Percentiles rank a stretch among this genome's conserved stretches.
These are phyloP conservation scores for Carex scoparia DNA, from an alignment of 176 grass and related monocot genomes.

Conservation along the genomic window DNA sequence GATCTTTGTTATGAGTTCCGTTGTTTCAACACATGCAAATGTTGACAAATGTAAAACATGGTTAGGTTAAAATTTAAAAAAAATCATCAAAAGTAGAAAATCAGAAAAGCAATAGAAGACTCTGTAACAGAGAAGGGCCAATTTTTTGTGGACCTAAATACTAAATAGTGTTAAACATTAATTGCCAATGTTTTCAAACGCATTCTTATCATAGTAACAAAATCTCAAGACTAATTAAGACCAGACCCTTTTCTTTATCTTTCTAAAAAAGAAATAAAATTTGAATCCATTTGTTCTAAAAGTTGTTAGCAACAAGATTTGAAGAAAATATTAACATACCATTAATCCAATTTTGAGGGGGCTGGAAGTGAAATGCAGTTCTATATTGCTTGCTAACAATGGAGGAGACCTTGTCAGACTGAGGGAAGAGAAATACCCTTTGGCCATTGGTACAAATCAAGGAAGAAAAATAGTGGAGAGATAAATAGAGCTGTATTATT, in stretches of 20 bases:
- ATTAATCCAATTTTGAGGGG: slow-evolving; percentile 71
- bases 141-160: not conserved
- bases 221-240: not conserved
- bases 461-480: not conserved
- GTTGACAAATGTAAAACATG: slow-evolving; percentile 10
- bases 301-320: not conserved
- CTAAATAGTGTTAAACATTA: not conserved
- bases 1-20: slow-evolving; percentile 47
- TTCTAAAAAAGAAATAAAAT: slow-evolving; percentile 19
- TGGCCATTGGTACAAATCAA: slow-evolving; percentile 38
- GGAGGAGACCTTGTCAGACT: slow-evolving; percentile 43
- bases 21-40: slow-evolving; percentile 9
- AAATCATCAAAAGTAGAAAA: not conserved
- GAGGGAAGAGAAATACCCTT: slow-evolving; percentile 52
- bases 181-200: not conserved
- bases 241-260: not conserved
- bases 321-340: slow-evolving; percentile 33
- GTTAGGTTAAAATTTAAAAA: slow-evolving; percentile 24
- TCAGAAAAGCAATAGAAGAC: slow-evolving; percentile 10
- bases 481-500: slow-evolving; percentile 28
- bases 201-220: not conserved
- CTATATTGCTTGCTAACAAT: slow-evolving; percentile 56
- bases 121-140: not conserved
- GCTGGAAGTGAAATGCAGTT: slow-evolving; percentile 71
- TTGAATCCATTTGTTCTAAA: not conserved